Percentiles rank a stretch among this genome's conserved stretches.
phyloP scores from a whole-genome alignment of 1,284 basidiomycete species.

The Cryptococcus wingfieldii region DNA sequence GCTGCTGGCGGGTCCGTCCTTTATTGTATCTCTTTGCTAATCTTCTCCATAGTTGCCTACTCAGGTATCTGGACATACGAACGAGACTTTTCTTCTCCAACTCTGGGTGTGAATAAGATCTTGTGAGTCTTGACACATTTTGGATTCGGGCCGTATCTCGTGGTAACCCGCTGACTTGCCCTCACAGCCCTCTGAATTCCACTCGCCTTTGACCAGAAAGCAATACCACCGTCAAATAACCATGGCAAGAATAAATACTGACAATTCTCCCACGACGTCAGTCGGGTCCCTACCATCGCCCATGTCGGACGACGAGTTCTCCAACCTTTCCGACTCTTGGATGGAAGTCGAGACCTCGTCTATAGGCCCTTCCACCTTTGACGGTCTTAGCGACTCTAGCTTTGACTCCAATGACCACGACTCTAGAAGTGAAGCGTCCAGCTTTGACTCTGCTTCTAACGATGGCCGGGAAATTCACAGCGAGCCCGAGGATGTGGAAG shows the following conservation, averaged over 20 bases:
- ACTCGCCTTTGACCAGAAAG: no score
- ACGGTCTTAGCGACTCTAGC: constrained; percentile 56
- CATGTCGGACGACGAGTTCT: constrained; percentile 7
- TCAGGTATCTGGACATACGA: no score
- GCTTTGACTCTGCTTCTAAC: not conserved
- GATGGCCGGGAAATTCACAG: not conserved
- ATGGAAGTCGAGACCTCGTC: constrained; percentile 55
- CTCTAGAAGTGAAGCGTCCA: not conserved
- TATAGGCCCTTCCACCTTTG: constrained; percentile 54
- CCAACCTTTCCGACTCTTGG: constrained; percentile 20
- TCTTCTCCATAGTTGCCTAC: no score
- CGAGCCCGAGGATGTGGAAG: constrained; percentile 2
- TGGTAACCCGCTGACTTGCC: no score
- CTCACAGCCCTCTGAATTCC: no score
- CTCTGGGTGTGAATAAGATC: no score
- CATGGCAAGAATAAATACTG: not conserved
- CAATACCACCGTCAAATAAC: not conserved
- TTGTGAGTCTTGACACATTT: no score
- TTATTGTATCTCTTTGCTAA: no score
- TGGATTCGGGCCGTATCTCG: no score
- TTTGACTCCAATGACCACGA: constrained; percentile 7
- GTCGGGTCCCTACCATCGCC: constrained; percentile 9
- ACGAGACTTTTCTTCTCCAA: no score
- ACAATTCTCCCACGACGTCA: not conserved
- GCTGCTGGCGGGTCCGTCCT: no score